Evolutionary conservation across 345 rosid genomes (phyloP).

Genomic region (Jatropha curcas): DNA sequence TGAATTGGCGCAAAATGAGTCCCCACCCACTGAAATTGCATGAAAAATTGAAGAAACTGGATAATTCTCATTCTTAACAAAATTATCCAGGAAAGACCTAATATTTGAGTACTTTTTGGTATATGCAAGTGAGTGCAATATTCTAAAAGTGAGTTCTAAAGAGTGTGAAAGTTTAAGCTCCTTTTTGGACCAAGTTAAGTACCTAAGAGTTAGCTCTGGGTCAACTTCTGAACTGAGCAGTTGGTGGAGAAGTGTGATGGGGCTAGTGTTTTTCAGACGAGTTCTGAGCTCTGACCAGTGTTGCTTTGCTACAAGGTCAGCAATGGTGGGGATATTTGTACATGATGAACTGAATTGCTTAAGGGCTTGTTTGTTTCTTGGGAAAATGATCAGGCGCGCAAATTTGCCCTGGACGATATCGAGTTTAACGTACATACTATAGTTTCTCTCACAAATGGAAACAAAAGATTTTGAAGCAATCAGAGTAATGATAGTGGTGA

Average conservation of each 20-base stretch:
- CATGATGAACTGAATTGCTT: slow-evolving; percentile 27
- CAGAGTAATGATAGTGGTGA: background rate
- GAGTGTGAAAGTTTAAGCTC: slow-evolving; percentile 42
- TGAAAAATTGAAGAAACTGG: slow-evolving; percentile 60
- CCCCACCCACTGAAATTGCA: slow-evolving; percentile 52
- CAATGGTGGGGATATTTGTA: slow-evolving; percentile 22
- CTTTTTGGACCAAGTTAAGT: slow-evolving; percentile 56
- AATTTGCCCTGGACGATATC: background rate
- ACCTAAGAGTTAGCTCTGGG: slow-evolving; percentile 56
- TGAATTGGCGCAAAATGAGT: slow-evolving; percentile 51
- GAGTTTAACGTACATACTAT: background rate
- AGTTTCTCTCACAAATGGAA: background rate
- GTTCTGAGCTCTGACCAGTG: slow-evolving; percentile 58
- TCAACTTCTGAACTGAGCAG: slow-evolving; percentile 52
- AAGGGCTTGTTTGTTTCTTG: slow-evolving; percentile 20
- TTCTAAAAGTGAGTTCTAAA: slow-evolving; percentile 45
- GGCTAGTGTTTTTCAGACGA: slow-evolving; percentile 36
- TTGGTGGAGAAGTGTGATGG: slow-evolving; percentile 40
- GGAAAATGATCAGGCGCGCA: background rate
- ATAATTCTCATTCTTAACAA: slow-evolving; percentile 40
- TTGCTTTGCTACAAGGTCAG: slow-evolving; percentile 54
- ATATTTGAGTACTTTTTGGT: slow-evolving; percentile 57
- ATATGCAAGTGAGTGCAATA: slow-evolving; percentile 46
- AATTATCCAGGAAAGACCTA: slow-evolving; percentile 62
- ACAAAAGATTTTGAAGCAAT: background rate